Evolutionary conservation across 176 grass and related monocot species (phyloP).

Genomic region (Melocanna baccifera): DNA sequence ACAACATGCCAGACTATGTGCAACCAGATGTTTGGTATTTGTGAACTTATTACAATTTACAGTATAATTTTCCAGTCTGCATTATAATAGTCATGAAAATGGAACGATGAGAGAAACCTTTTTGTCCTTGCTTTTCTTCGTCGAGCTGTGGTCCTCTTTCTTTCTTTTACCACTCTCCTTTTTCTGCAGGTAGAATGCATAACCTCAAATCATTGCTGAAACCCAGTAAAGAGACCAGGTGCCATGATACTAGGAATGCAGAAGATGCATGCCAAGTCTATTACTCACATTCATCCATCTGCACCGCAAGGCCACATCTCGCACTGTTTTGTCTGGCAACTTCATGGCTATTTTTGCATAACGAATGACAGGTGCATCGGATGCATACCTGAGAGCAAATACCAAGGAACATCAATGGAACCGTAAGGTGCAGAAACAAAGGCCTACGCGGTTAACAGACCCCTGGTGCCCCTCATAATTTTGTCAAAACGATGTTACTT

Average conservation of each 20-base stretch:
- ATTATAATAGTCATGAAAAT: slow-evolving; percentile 3
- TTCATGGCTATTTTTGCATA: slow-evolving; percentile 93
- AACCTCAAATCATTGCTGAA: slow-evolving; percentile 27
- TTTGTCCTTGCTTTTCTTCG: slow-evolving; percentile 94
- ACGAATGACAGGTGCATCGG: slow-evolving; percentile 54
- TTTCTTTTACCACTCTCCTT: slow-evolving; percentile 94
- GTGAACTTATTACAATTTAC: not conserved
- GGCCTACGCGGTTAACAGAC: not conserved
- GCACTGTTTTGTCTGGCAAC: slow-evolving; percentile 81
- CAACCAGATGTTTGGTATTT: slow-evolving; percentile 6
- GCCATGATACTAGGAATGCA: not conserved
- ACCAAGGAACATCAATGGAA: slow-evolving; percentile 1
- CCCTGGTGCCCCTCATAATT: not conserved
- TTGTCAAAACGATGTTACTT: not conserved
- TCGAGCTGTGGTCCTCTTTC: slow-evolving; percentile 77
- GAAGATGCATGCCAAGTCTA: slow-evolving; percentile 11
- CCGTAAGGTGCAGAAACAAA: not conserved
- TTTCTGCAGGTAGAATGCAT: slow-evolving; percentile 56
- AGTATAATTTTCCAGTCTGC: not conserved
- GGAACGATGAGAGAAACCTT: slow-evolving; percentile 51
- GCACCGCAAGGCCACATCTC: slow-evolving; percentile 89
- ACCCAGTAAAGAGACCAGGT: not conserved
- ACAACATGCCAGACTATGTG: not conserved
- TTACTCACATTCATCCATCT: slow-evolving; percentile 89
- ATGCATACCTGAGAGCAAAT: slow-evolving; percentile 69